A percentile compares a stretch with the other conserved stretches of the same genome.
These are phyloP conservation scores for Candolleomyces eurysporus DNA, from an alignment of 768 basidiomycete species.

Conservation along the genomic window DNA sequence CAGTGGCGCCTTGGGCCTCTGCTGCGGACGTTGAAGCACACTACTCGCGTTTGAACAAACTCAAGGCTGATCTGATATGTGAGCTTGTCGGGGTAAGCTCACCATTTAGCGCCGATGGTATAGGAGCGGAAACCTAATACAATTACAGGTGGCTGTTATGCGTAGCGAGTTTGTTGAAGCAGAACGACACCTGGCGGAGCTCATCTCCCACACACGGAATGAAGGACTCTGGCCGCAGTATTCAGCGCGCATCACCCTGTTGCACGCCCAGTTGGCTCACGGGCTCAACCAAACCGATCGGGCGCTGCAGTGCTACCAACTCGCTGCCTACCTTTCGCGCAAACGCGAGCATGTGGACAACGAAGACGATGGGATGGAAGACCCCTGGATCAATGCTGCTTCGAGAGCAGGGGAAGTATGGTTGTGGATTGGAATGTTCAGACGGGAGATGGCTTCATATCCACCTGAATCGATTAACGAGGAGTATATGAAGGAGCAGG, in stretches of 20 bases:
- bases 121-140: not conserved
- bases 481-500: conserved; percentile 13
- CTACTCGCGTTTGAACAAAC: conserved; percentile 48
- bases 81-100: conserved; percentile 62
- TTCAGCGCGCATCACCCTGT: conserved; percentile 61
- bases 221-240: conserved; percentile 54
- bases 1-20: conserved; percentile 58
- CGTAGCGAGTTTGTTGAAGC: conserved; percentile 68
- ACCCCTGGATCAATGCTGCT: conserved; percentile 31
- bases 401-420: conserved; percentile 33
- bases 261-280: conserved; percentile 75
- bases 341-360: conserved; percentile 5
- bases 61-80: conserved; percentile 70
- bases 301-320: conserved; percentile 61
- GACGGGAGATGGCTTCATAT: not conserved
- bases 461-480: not conserved
- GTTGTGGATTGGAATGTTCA: conserved; percentile 27
- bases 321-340: conserved; percentile 50
- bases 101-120: not conserved
- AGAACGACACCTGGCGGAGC: conserved; percentile 32
- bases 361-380: conserved; percentile 24
- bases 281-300: conserved; percentile 50
- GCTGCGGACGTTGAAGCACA: conserved; percentile 47
- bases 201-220: conserved; percentile 65
- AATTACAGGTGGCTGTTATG: conserved; percentile 56